Conservation (phyloP, 441 rosid genomes). For the Erodium moschatum region DNA sequence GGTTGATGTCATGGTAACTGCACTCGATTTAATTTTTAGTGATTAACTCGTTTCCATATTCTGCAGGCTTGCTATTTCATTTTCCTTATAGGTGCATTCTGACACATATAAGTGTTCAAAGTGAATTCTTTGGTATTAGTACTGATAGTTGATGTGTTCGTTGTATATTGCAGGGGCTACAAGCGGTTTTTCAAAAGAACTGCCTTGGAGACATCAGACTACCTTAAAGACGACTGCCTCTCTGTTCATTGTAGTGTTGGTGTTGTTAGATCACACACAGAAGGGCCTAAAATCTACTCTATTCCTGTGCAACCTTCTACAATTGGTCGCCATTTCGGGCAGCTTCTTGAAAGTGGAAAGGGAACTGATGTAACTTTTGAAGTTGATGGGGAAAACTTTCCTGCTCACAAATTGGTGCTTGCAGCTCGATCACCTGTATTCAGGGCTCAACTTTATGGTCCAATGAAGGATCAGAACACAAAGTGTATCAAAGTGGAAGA, state of each 20-base stretch:
- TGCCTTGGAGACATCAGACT: constrained; percentile 71
- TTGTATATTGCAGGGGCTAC: constrained; percentile 66
- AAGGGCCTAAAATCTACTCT: constrained; percentile 71
- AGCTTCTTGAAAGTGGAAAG: constrained; percentile 65
- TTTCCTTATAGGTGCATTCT: neutral
- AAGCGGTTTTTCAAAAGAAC: constrained; percentile 79
- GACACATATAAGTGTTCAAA: neutral
- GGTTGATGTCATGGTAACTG: too few relatives aligned
- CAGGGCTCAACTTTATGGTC: constrained; percentile 95
- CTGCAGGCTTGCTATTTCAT: neutral
- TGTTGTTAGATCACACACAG: constrained; percentile 81
- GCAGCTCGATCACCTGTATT: constrained; percentile 94
- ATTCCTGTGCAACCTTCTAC: constrained; percentile 63
- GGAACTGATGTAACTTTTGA: constrained; percentile 65
- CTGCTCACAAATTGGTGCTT: constrained; percentile 86
- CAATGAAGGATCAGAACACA: constrained; percentile 76
- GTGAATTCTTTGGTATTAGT: neutral
- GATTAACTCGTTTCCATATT: neutral
- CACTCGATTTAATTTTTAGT: too few relatives aligned
- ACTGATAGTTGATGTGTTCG: neutral
- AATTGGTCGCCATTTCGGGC: constrained; percentile 69
- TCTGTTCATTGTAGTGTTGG: constrained; percentile 78
- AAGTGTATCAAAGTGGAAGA: constrained; percentile 62
- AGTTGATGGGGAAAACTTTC: constrained; percentile 65
- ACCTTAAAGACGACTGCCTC: constrained; percentile 70